Conservation (phyloP, 495 filamentous ascomycete species). For the Halenospora varia region DNA sequence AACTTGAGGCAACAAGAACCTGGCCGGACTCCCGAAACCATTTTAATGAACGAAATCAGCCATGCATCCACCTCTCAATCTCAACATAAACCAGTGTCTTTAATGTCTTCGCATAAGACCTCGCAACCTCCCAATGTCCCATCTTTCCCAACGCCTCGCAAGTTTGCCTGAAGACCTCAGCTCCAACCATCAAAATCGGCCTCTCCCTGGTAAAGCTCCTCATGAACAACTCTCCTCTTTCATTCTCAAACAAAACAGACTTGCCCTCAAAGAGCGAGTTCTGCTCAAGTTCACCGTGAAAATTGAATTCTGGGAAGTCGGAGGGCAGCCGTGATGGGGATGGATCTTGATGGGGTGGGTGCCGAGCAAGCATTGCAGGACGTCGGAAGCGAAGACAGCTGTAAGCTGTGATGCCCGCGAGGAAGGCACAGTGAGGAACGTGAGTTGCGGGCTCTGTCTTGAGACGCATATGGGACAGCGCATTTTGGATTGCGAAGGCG, state of each 20-base stretch:
- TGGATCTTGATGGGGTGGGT: too few species aligned
- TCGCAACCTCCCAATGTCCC: constrained; percentile 9
- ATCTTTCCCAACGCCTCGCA: not conserved
- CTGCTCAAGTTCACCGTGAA: too few species aligned
- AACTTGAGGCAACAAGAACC: too few species aligned
- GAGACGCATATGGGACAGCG: not conserved
- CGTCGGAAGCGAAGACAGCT: constrained; percentile 4
- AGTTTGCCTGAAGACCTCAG: not conserved
- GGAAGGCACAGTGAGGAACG: constrained; percentile 13
- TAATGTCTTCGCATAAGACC: constrained; percentile 2
- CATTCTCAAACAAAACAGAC: too few species aligned
- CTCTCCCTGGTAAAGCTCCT: not conserved
- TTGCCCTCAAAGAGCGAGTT: too few species aligned
- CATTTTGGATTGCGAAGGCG: constrained; percentile 12
- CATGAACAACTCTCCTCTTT: too few species aligned
- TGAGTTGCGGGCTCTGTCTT: constrained; percentile 20
- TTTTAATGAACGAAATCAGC: too few species aligned
- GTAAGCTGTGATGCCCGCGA: constrained; percentile 13
- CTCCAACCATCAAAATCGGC: not conserved
- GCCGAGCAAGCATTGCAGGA: not conserved
- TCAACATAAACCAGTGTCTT: constrained; percentile 1
- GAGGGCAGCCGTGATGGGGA: not conserved
- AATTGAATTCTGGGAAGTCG: not conserved
- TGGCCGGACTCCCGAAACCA: too few species aligned
- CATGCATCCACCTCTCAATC: too few species aligned